These are phyloP conservation scores for Penicillium silybi DNA, from an alignment of 495 filamentous ascomycete genomes.

Conservation along the genomic window DNA sequence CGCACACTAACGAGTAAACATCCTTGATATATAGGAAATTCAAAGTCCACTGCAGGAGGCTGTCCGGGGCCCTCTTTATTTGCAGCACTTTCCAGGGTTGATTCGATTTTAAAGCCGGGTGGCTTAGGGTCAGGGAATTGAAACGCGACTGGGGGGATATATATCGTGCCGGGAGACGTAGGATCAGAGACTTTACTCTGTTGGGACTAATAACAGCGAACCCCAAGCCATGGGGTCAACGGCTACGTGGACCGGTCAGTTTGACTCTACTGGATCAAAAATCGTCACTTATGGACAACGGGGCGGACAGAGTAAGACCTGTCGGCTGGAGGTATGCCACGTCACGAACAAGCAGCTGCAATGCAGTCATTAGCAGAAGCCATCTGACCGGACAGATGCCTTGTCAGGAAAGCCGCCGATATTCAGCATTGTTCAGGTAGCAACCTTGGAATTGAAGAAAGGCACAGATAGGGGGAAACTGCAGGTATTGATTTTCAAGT, in stretches of 20 bases:
- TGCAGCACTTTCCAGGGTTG: background rate
- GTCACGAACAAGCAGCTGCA: conserved; percentile 33
- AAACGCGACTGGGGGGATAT: conserved; percentile 3
- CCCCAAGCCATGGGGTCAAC: background rate
- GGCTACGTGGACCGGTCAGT: conserved; percentile 36
- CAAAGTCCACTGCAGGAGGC: background rate
- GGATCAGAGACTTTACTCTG: conserved; percentile 13
- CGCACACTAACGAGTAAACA: background rate
- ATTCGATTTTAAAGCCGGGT: background rate
- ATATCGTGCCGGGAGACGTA: conserved; percentile 5
- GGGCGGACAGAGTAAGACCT: conserved; percentile 21
- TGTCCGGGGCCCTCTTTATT: background rate
- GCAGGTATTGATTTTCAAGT: conserved; percentile 26
- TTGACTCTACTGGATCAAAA: conserved; percentile 7
- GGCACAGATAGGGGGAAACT: conserved; percentile 2
- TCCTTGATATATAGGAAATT: background rate
- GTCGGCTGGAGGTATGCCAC: conserved; percentile 34
- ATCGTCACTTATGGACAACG: conserved; percentile 21
- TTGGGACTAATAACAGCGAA: background rate
- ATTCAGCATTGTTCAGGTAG: background rate
- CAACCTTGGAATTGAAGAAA: background rate
- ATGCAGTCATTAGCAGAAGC: conserved; percentile 19
- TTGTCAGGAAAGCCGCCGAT: background rate
- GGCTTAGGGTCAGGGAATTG: background rate
- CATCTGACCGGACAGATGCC: background rate